phyloP scores from a whole-genome alignment of 225 moss, liverwort and hornwort genomes.

The Lunularia cruciata region DNA sequence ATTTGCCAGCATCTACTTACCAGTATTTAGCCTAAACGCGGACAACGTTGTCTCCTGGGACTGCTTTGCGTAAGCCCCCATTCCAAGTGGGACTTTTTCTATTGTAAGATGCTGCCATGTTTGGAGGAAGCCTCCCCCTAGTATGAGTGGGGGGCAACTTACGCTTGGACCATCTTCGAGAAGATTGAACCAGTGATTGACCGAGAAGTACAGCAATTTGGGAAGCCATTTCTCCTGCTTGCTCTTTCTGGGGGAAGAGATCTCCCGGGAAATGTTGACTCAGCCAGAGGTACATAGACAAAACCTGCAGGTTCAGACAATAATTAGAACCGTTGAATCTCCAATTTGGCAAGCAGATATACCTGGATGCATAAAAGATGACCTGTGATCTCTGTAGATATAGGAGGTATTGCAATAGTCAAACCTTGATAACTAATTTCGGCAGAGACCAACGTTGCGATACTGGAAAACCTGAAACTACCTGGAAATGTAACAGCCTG shows the following conservation, averaged over 20 bases:
- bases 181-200: conserved; percentile 89
- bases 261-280: conserved; percentile 89
- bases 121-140: conserved; percentile 27
- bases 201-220: conserved; percentile 80
- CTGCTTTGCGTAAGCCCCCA: conserved; percentile 2
- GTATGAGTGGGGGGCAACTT: conserved; percentile 27
- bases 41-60: conserved; percentile 15
- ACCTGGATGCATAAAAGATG: too few species aligned
- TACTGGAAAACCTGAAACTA: too few species aligned
- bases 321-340: too few species aligned
- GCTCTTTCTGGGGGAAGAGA: conserved; percentile 79
- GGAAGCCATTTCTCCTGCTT: conserved; percentile 85
- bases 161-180: conserved; percentile 74
- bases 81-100: not conserved
- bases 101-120: conserved; percentile 9
- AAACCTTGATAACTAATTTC: too few species aligned
- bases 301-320: conserved; percentile 29
- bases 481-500: too few species aligned
- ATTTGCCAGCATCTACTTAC: not conserved
- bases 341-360: too few species aligned
- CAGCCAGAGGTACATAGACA: conserved; percentile 71
- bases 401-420: too few species aligned
- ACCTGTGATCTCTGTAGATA: too few species aligned
- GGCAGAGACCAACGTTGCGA: too few species aligned
- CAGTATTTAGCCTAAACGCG: conserved; percentile 17